Conservation (phyloP, 1,139 yeast species). For the Scheffersomyces segobiensis region DNA sequence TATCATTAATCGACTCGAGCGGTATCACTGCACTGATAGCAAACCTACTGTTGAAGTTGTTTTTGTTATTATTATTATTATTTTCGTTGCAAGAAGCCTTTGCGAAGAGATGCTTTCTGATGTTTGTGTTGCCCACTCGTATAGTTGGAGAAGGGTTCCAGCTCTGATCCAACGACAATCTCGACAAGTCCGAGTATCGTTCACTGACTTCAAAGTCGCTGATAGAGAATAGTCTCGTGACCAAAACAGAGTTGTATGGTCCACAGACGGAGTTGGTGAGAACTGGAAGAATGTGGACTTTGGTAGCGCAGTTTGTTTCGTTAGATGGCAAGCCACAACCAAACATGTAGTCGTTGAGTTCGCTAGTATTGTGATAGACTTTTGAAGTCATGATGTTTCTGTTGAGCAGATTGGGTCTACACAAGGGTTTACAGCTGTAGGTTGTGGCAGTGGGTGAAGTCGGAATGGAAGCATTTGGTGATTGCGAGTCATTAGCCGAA, state of each 20-base stretch:
- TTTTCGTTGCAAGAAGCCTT: conserved; percentile 2
- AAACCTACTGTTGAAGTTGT: conserved; percentile 37
- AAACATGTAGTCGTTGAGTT: conserved; percentile 53
- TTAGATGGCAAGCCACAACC: conserved; percentile 57
- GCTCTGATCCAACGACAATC: conserved; percentile 4
- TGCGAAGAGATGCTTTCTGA: conserved; percentile 3
- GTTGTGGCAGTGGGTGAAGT: conserved; percentile 2
- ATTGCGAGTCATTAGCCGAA: conserved; percentile 28
- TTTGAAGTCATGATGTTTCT: conserved; percentile 22
- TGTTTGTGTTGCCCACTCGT: conserved; percentile 17
- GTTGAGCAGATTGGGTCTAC: conserved; percentile 4
- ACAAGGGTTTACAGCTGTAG: conserved; percentile 1
- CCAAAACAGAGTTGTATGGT: conserved; percentile 36
- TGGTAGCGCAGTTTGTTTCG: conserved; percentile 46
- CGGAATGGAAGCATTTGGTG: not conserved
- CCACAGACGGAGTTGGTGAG: conserved; percentile 32
- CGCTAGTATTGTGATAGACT: conserved; percentile 41
- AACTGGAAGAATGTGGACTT: conserved; percentile 49
- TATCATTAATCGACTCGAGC: conserved; percentile 29
- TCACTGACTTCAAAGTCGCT: conserved; percentile 23
- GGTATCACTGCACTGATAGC: conserved; percentile 53
- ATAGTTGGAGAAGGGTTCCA: conserved; percentile 41
- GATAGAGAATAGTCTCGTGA: conserved; percentile 49
- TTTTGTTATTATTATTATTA: conserved; percentile 18
- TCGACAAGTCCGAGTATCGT: conserved; percentile 8